Evolutionary conservation across 371 early-diverging fungal genomes (phyloP).

Genomic region (Mucor irregularis): DNA sequence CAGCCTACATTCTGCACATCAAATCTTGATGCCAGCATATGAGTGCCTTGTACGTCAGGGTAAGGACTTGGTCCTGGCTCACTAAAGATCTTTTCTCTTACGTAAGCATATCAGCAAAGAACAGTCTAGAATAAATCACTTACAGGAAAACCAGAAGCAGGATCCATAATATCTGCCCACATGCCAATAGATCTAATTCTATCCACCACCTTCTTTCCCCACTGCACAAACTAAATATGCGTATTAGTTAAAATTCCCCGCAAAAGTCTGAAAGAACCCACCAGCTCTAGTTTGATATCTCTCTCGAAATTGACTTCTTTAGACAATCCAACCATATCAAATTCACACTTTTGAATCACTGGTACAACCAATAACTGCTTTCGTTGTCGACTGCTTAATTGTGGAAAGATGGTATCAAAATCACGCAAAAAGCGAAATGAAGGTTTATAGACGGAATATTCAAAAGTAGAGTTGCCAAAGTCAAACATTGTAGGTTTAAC

Average conservation of each 20-base stretch:
- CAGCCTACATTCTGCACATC: constrained; percentile 77
- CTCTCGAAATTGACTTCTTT: constrained; percentile 74
- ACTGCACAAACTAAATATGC: constrained; percentile 65
- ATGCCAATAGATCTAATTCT: constrained; percentile 60
- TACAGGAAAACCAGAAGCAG: constrained; percentile 90
- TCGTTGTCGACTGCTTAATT: constrained; percentile 50
- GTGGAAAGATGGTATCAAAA: constrained; percentile 38
- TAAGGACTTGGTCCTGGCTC: constrained; percentile 74
- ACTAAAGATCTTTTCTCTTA: constrained; percentile 42
- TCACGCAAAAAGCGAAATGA: constrained; percentile 36
- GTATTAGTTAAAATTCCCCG: neutral
- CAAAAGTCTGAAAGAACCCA: constrained; percentile 20
- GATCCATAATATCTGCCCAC: constrained; percentile 93
- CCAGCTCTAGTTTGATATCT: constrained; percentile 75
- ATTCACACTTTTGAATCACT: constrained; percentile 70
- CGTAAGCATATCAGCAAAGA: no score
- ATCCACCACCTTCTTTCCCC: constrained; percentile 61
- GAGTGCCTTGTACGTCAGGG: constrained; percentile 85
- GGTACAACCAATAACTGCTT: constrained; percentile 70
- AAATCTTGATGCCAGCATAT: constrained; percentile 62
- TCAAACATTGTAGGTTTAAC: constrained; percentile 27
- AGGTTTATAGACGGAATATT: constrained; percentile 42
- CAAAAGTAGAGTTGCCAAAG: constrained; percentile 35
- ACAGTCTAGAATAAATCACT: constrained; percentile 18
- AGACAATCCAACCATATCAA: constrained; percentile 77